Evolutionary conservation across 169 alveolate species (phyloP).

Genomic region (Plasmodium adleri): DNA sequence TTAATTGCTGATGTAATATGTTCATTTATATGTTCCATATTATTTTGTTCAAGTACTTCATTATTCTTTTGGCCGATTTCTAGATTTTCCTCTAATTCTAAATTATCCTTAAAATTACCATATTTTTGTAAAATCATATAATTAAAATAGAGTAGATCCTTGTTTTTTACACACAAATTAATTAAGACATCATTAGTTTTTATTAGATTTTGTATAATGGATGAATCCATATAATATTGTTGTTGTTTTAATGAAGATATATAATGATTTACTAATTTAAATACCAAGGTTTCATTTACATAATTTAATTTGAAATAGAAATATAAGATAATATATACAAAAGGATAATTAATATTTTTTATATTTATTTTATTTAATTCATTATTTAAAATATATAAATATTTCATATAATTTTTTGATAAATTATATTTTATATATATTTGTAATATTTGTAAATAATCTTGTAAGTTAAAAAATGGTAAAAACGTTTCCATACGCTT

Average conservation of each 20-base stretch:
- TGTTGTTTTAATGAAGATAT: slow-evolving; percentile 19
- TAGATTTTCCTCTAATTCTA: neutral
- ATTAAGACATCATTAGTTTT: slow-evolving; percentile 53
- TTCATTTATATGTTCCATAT: neutral
- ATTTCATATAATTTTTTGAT: slow-evolving; percentile 33
- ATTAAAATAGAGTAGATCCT: slow-evolving; percentile 39
- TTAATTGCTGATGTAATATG: neutral
- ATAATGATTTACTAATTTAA: slow-evolving; percentile 13
- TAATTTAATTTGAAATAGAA: slow-evolving; percentile 36
- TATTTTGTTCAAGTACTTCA: neutral
- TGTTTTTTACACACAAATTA: slow-evolving; percentile 61
- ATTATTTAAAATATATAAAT: slow-evolving; percentile 30
- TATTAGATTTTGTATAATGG: slow-evolving; percentile 11
- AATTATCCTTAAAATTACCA: slow-evolving; percentile 20
- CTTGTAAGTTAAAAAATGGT: slow-evolving; percentile 29
- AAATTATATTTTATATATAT: slow-evolving; percentile 61
- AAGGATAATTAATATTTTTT: slow-evolving; percentile 21
- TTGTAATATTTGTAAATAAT: slow-evolving; percentile 43
- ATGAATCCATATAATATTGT: neutral
- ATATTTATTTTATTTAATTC: slow-evolving; percentile 46
- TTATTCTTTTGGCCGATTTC: neutral
- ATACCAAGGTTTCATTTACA: slow-evolving; percentile 45
- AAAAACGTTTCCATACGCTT: slow-evolving; percentile 22
- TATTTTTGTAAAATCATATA: slow-evolving; percentile 39
- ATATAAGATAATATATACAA: slow-evolving; percentile 51